These are phyloP conservation scores for Beauveria sp. DNA, from an alignment of 2,329 filamentous ascomycete genomes.

Conservation along the genomic window DNA sequence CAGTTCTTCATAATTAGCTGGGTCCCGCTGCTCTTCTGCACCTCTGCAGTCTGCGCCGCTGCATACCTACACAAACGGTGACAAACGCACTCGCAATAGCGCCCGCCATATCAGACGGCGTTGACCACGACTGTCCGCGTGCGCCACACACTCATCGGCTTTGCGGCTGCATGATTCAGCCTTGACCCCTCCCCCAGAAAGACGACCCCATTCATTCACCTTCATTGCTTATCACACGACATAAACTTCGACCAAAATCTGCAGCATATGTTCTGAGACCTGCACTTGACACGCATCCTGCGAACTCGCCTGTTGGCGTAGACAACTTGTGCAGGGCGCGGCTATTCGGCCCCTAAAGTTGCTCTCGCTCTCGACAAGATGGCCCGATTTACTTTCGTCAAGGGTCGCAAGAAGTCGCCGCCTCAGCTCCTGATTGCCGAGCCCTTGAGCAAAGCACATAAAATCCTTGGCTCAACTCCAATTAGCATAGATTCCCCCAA, in stretches of 20 bases:
- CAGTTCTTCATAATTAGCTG: not conserved
- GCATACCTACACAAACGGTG: not conserved
- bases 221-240: not conserved
- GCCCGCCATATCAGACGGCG: not conserved
- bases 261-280: not conserved
- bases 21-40: not conserved
- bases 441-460: constrained; percentile 43
- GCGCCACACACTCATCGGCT: constrained; percentile 4
- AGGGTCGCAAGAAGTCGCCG: constrained; percentile 36
- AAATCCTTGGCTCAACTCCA: constrained; percentile 39
- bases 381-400: constrained; percentile 41
- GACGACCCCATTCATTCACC: not conserved
- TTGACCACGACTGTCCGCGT: not conserved
- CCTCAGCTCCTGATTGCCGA: constrained; percentile 23
- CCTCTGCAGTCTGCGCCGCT: not conserved
- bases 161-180: constrained; percentile 1
- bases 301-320: not conserved
- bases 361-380: constrained; percentile 18
- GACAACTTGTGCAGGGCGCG: not conserved
- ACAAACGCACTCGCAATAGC: not conserved
- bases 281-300: not conserved
- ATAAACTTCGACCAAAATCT: not conserved
- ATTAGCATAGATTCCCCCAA: constrained; percentile 33
- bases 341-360: not conserved
- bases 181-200: constrained; percentile 8